Percentiles rank a stretch among this genome's conserved stretches.
Conservation (phyloP, 768 basidiomycete genomes). For the Boletus eberwhitei region DNA sequence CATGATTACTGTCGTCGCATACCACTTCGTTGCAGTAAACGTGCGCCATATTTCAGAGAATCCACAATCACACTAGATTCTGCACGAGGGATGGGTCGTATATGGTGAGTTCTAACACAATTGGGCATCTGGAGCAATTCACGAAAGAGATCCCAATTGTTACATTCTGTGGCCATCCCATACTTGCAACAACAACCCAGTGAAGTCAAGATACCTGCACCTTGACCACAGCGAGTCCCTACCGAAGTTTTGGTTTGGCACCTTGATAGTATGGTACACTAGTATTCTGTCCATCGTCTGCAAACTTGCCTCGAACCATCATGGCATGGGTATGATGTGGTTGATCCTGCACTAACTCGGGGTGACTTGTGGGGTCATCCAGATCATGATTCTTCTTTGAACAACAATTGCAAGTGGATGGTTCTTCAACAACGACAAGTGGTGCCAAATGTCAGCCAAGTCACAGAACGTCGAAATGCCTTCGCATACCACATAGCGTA, state of each 20-base stretch:
- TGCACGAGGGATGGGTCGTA: neutral
- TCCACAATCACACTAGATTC: constrained; percentile 2
- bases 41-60: constrained; percentile 43
- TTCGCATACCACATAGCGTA: constrained; percentile 15
- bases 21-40: constrained; percentile 90
- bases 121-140: neutral
- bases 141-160: neutral
- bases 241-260: constrained; percentile 12
- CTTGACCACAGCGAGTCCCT: neutral
- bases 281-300: constrained; percentile 5
- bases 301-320: constrained; percentile 13
- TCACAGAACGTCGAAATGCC: neutral
- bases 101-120: constrained; percentile 4
- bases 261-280: constrained; percentile 15
- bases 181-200: neutral
- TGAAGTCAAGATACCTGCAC: neutral
- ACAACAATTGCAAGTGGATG: constrained; percentile 13
- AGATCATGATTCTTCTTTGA: constrained; percentile 8
- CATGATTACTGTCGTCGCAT: constrained; percentile 84
- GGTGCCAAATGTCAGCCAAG: neutral
- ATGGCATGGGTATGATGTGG: constrained; percentile 11
- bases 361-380: neutral
- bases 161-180: neutral
- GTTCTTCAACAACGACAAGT: constrained; percentile 3
- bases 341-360: constrained; percentile 16